A percentile compares a stretch with the other conserved stretches of the same genome.
These are phyloP conservation scores for Waltergamsia citrina DNA, from an alignment of 2,329 filamentous ascomycete species.

Conservation along the genomic window DNA sequence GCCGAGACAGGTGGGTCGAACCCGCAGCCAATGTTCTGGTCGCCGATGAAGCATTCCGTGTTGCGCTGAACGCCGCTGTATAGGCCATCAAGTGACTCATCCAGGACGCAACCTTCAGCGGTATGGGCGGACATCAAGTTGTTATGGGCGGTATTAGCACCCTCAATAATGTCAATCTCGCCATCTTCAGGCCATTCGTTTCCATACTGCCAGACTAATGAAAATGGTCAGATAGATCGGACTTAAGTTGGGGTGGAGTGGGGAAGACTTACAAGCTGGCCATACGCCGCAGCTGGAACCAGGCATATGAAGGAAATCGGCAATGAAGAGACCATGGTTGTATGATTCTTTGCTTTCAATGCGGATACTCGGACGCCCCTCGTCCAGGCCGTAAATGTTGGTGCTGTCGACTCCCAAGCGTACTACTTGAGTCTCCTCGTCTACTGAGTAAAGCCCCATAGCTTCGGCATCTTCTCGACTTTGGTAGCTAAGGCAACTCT, in stretches of 20 bases:
- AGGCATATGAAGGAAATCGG: constrained; percentile 68
- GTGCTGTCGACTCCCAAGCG: constrained; percentile 33
- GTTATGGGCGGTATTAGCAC: constrained; percentile 49
- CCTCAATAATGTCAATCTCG: constrained; percentile 64
- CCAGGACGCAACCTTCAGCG: constrained; percentile 18
- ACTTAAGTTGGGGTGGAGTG: neutral
- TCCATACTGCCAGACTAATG: constrained; percentile 43
- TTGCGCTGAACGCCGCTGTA: constrained; percentile 16
- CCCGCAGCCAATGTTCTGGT: constrained; percentile 33
- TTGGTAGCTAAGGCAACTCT: constrained; percentile 32
- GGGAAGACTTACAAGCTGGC: constrained; percentile 52
- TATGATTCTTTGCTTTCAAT: constrained; percentile 56
- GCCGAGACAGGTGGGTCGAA: constrained; percentile 28
- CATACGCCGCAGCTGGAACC: constrained; percentile 60
- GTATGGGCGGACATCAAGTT: constrained; percentile 59
- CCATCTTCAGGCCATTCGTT: constrained; percentile 50
- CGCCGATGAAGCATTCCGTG: constrained; percentile 25
- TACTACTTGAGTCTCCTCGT: constrained; percentile 29
- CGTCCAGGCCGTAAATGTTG: constrained; percentile 22
- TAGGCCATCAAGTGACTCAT: constrained; percentile 8
- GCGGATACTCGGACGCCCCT: constrained; percentile 51
- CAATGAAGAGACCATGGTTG: constrained; percentile 58
- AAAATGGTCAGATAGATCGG: constrained; percentile 2
- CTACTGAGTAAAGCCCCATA: constrained; percentile 29
- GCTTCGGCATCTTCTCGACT: constrained; percentile 26